These are phyloP conservation scores for Colletotrichum magnum DNA, from an alignment of 2,329 filamentous ascomycete species.

Conservation along the genomic window DNA sequence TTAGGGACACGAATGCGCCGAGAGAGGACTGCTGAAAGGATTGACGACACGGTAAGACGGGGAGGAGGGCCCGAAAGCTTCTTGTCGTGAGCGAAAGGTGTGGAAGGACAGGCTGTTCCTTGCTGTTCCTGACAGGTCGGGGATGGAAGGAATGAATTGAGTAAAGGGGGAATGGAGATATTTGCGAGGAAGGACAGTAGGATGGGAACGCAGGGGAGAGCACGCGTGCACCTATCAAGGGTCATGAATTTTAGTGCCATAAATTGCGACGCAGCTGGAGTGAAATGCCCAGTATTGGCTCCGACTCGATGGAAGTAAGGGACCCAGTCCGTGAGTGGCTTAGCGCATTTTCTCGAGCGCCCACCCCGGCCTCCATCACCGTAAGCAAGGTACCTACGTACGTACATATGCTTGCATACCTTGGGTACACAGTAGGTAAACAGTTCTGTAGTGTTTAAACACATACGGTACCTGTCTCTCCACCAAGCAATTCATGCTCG, in stretches of 20 bases:
- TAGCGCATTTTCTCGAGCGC: too few species aligned
- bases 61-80: neutral
- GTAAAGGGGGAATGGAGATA: slow-evolving; percentile 30
- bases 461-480: too few species aligned
- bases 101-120: neutral
- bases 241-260: slow-evolving; percentile 26
- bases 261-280: neutral
- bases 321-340: too few species aligned
- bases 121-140: slow-evolving; percentile 3
- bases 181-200: slow-evolving; percentile 17
- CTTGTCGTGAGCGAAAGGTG: neutral
- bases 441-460: too few species aligned
- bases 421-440: too few species aligned
- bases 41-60: too few species aligned
- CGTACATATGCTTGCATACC: too few species aligned
- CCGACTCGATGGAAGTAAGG: too few species aligned
- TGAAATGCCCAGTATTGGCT: too few species aligned
- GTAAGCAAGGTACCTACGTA: too few species aligned
- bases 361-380: too few species aligned
- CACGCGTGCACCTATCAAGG: slow-evolving; percentile 39
- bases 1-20: slow-evolving; percentile 23
- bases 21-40: neutral
- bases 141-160: slow-evolving; percentile 1
- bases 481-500: too few species aligned
- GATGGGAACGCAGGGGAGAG: slow-evolving; percentile 39